Evolutionary conservation across 805 yeast genomes (phyloP), one percentile per base, ranked within the genome.

Genomic region (Metschnikowia reukaufii): DNA sequence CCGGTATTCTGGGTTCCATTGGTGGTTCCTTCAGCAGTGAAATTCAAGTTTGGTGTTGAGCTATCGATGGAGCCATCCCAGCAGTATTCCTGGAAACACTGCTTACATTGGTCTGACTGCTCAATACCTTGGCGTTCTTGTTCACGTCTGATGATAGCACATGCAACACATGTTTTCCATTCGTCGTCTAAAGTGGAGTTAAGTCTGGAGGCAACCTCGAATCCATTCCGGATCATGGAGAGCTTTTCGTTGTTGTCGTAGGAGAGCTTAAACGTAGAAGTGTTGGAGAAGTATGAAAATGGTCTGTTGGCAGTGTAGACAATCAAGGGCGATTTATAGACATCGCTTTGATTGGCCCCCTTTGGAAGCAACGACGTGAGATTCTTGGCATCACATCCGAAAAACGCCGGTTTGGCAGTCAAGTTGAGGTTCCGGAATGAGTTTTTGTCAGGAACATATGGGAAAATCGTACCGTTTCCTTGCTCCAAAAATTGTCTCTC

Each of bases 111-210:
- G 1, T 74, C 82, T n/a, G 81, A 67, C 49, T 85, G 84, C 15
- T 77, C 72, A 31, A 73, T 65, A 23, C 82, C 81, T 32, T 74
- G 65, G 61, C 90, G 76, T 67, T 88, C 94, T 60, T 84, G 83
- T 35, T 84, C 79, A 63, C 96, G 81, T 68, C 88, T 84, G 48
- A 88, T 74, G 38, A 88, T 77, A 8, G 95, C 96, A 73, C 96
- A 88, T 2, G 86, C 87, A 40, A 88, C 76, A 71, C 96, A 88
- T 6, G 82, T 77, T 35, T 78, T 69, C 83, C 87, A 88, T 34
- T 85, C 82, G 4, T 68, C 61, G 54, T 86, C 95, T 19, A 83
- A 60, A 12, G 95, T 84, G 31, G 81, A 66, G 62, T 87, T 88
- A 47, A 74, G 72, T 15, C 65, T 44, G 16, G 62, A 55, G 2